phyloP scores from a whole-genome alignment of 2,329 filamentous ascomycete species.

The Fusarium armeniacum region DNA sequence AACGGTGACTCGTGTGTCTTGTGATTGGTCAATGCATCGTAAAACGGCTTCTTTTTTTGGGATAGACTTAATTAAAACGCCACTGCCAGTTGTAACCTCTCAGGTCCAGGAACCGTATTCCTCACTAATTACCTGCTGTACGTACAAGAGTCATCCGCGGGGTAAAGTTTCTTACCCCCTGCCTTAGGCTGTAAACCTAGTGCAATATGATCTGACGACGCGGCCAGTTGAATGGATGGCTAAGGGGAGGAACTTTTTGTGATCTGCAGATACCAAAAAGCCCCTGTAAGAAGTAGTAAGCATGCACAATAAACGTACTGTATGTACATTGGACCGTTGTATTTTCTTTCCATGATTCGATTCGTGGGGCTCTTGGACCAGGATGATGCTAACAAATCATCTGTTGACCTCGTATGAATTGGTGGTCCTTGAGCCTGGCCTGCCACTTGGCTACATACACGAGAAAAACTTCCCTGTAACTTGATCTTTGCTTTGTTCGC shows the following conservation, averaged over 20 bases:
- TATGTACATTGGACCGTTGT: neutral
- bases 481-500: constrained; percentile 17
- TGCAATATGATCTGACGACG: constrained; percentile 30
- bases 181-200: neutral
- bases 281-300: neutral
- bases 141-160: constrained; percentile 4
- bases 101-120: constrained; percentile 21
- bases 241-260: constrained; percentile 8
- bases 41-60: constrained; percentile 15
- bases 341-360: neutral
- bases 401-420: constrained; percentile 11
- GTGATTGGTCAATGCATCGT: neutral
- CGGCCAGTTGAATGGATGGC: neutral
- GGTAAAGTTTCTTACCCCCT: constrained; percentile 13
- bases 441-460: constrained; percentile 34
- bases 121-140: neutral
- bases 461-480: constrained; percentile 23
- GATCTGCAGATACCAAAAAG: constrained; percentile 16
- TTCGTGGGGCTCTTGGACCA: constrained; percentile 25
- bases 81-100: constrained; percentile 11
- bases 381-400: constrained; percentile 8
- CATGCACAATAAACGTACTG: no score
- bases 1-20: neutral
- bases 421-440: constrained; percentile 1
- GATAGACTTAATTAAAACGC: constrained; percentile 28